A percentile compares a stretch with the other conserved stretches of the same genome.
Conservation (phyloP, 441 rosid species). For the Populus hybrid region DNA sequence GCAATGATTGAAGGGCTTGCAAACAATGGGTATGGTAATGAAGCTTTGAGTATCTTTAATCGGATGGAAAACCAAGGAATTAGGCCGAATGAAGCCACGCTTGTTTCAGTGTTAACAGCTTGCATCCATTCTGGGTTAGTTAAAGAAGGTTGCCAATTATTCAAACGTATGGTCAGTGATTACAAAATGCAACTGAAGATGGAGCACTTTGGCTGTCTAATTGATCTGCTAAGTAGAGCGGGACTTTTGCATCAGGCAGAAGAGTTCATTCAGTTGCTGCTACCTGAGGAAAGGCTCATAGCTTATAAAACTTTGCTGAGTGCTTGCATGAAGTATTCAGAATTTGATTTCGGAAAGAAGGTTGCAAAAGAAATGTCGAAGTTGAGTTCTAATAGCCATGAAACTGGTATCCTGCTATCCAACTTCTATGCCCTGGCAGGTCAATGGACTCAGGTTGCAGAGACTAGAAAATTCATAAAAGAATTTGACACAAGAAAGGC, state of each 20-base stretch:
- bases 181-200: conserved; percentile 18
- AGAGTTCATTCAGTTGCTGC: conserved; percentile 22
- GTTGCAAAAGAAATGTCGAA: conserved; percentile 18
- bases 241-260: conserved; percentile 28
- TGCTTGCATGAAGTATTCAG: conserved; percentile 28
- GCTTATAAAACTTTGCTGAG: conserved; percentile 28
- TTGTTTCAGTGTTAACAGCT: conserved; percentile 25
- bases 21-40: conserved; percentile 24
- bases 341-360: conserved; percentile 21
- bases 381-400: conserved; percentile 13
- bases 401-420: conserved; percentile 21
- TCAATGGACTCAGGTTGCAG: conserved; percentile 26
- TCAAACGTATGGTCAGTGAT: conserved; percentile 19
- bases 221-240: conserved; percentile 28
- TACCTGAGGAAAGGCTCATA: conserved; percentile 8
- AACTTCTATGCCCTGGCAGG: conserved; percentile 31
- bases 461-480: conserved; percentile 21
- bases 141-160: conserved; percentile 26
- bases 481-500: conserved; percentile 16
- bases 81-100: conserved; percentile 28
- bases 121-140: conserved; percentile 35
- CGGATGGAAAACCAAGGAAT: conserved; percentile 27
- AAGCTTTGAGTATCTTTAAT: conserved; percentile 26
- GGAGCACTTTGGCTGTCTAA: conserved; percentile 29
- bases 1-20: conserved; percentile 36